Base-by-base conservation (phyloP, 257 asterid genomes). In the Lantana camara region DNA sequence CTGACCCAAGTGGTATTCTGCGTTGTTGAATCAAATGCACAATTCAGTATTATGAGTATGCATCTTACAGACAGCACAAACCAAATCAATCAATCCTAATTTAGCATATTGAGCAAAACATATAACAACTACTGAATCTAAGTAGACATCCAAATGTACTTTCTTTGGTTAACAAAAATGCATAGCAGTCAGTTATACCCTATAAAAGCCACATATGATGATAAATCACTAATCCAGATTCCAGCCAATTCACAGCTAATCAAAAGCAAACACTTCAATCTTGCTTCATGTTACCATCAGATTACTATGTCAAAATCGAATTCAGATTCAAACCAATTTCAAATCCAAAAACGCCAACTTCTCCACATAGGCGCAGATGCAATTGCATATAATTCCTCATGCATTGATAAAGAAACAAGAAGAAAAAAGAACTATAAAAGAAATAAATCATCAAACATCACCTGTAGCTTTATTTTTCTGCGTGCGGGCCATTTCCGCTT, bases 401-500 rank as follows among this genome's bases (percentile, higher is more conserved):
- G 23, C 16, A 22, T 4, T 49, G 16, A 51, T 20, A 7, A 3
- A 21, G 11, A 1, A 17, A 19, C 12, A 21, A 19, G 3, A 21
- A 4, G 15, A 29, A 15, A 10, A 29, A n/a, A n/a, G n/a, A n/a
- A n/a, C n/a, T n/a, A n/a, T n/a, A n/a, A n/a, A n/a, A n/a, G n/a
- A n/a, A n/a, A n/a, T n/a, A n/a, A n/a, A n/a, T n/a, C n/a, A n/a
- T 4, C 7, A 68, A 38, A 40, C n/a, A 2, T 37, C 29, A 83
- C 95, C 95, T 68, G 93, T 87, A 52, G 95, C 93, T 75, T 87
- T 87, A 76, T 87, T 87, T 72, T 87, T 87, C 84, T 87, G 95
- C 29, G 95, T 87, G 32, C 92, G 84, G 21, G 90, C 92, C 95
- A 87, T 87, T 74, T 87, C 95, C 56, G 89, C 87, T 70, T 87